A percentile compares a stretch with the other conserved stretches of the same genome.
These are phyloP conservation scores for Crepidotus sp. DNA, from an alignment of 1,284 basidiomycete genomes.

Conservation along the genomic window DNA sequence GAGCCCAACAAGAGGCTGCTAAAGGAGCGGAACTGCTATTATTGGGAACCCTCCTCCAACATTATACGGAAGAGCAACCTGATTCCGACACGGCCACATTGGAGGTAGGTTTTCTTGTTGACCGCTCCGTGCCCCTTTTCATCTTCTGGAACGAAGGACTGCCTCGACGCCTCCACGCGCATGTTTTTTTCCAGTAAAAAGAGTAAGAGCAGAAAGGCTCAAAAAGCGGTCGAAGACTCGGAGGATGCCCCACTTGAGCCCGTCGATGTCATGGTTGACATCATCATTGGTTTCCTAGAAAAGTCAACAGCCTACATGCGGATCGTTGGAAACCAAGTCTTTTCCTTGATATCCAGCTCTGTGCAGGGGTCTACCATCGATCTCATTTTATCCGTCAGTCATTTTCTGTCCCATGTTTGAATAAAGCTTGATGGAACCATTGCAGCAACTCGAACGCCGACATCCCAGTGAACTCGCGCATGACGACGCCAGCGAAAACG, in stretches of 20 bases:
- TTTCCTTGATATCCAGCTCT: constrained; percentile 64
- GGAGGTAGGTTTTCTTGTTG: constrained; percentile 39
- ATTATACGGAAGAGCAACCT: constrained; percentile 48
- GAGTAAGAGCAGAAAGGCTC: constrained; percentile 38
- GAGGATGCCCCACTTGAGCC: constrained; percentile 36
- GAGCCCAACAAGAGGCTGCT: constrained; percentile 43
- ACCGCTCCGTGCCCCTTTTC: not conserved
- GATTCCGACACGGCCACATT: constrained; percentile 43
- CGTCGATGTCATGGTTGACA: constrained; percentile 82
- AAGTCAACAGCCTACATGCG: constrained; percentile 78
- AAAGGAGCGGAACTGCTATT: constrained; percentile 67
- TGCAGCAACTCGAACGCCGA: constrained; percentile 74
- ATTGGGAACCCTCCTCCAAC: constrained; percentile 59
- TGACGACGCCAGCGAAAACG: constrained; percentile 31
- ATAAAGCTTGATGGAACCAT: not conserved
- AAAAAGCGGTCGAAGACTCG: constrained; percentile 22
- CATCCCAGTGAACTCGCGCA: constrained; percentile 49
- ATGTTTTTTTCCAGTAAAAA: constrained; percentile 35
- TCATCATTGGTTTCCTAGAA: constrained; percentile 84
- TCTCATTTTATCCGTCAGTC: constrained; percentile 67
- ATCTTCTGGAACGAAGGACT: constrained; percentile 31
- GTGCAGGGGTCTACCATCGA: constrained; percentile 74
- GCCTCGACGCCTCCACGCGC: constrained; percentile 42
- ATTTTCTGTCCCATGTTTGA: constrained; percentile 25
- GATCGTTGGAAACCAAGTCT: constrained; percentile 74